Conservation (phyloP, 2,329 filamentous ascomycete genomes). For the Aspergillus cejpii region DNA sequence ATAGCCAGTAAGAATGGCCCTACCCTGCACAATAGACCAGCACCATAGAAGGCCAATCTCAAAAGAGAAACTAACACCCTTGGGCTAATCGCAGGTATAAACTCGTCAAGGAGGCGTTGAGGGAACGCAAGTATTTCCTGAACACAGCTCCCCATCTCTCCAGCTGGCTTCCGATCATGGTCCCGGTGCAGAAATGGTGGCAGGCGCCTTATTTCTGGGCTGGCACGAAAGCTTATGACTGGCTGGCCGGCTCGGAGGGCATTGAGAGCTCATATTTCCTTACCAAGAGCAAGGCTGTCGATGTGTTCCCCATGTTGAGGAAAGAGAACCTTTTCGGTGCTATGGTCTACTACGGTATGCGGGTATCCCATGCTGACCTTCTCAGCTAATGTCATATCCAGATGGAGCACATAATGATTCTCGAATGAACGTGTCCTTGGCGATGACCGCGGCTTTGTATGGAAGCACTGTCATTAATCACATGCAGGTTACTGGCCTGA, state of each 20-base stretch:
- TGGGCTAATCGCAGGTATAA: conserved; percentile 44
- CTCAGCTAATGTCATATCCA: conserved; percentile 22
- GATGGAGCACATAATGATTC: conserved; percentile 90
- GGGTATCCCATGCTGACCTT: not conserved
- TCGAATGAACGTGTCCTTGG: conserved; percentile 82
- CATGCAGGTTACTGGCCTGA: conserved; percentile 67
- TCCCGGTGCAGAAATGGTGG: conserved; percentile 77
- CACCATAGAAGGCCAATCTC: too few species aligned
- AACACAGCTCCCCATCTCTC: conserved; percentile 77
- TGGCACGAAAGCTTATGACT: conserved; percentile 73
- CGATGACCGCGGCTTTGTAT: conserved; percentile 82
- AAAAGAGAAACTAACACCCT: conserved; percentile 3
- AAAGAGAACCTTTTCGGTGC: conserved; percentile 71
- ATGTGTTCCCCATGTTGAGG: conserved; percentile 84
- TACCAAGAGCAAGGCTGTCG: conserved; percentile 76
- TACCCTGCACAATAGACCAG: not conserved
- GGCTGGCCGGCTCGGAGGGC: conserved; percentile 76
- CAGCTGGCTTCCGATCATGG: conserved; percentile 73
- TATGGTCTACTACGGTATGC: conserved; percentile 71
- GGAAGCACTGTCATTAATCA: conserved; percentile 78
- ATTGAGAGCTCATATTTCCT: conserved; percentile 87
- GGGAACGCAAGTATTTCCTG: conserved; percentile 76
- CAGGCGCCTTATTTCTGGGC: conserved; percentile 68
- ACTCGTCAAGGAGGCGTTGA: conserved; percentile 72
- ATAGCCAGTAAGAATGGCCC: conserved; percentile 57